phyloP scores from a whole-genome alignment of 768 basidiomycete genomes.

The Pisolithus marmoratus region DNA sequence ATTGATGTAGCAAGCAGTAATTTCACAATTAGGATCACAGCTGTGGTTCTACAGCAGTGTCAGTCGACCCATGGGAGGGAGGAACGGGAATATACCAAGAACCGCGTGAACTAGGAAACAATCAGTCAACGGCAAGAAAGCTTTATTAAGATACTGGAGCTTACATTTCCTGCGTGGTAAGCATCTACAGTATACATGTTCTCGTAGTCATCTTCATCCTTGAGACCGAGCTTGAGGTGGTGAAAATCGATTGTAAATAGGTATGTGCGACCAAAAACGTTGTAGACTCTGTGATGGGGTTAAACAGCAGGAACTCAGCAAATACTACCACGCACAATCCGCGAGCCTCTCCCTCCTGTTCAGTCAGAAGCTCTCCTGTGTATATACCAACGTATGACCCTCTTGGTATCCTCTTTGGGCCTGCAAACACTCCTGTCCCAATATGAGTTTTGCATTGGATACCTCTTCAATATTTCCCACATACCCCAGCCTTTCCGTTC shows the following conservation, averaged over 20 bases:
- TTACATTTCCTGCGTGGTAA: neutral
- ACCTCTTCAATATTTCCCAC: constrained; percentile 10
- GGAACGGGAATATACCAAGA: constrained; percentile 49
- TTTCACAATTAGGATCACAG: constrained; percentile 77
- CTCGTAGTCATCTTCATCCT: constrained; percentile 17
- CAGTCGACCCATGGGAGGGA: neutral
- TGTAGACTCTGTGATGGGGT: constrained; percentile 51
- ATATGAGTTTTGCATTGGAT: neutral
- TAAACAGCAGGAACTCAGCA: neutral
- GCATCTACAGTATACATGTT: constrained; percentile 46
- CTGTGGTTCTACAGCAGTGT: constrained; percentile 67
- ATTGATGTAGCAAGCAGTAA: constrained; percentile 74
- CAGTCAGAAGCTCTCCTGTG: constrained; percentile 74
- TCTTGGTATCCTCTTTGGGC: constrained; percentile 52
- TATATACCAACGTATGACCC: constrained; percentile 82
- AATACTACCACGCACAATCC: constrained; percentile 49
- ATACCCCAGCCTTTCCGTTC: constrained; percentile 80
- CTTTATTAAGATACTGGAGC: neutral
- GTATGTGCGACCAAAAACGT: constrained; percentile 70
- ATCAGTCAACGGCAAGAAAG: constrained; percentile 1
- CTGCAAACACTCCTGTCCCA: constrained; percentile 62
- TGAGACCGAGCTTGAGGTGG: constrained; percentile 42
- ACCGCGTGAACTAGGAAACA: constrained; percentile 74
- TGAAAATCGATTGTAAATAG: constrained; percentile 81
- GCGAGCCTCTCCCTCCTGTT: constrained; percentile 58